Percentiles rank a stretch among this genome's conserved stretches.
phyloP scores from a whole-genome alignment of 176 grass and related monocot species.

The Metroxylon sagu region DNA sequence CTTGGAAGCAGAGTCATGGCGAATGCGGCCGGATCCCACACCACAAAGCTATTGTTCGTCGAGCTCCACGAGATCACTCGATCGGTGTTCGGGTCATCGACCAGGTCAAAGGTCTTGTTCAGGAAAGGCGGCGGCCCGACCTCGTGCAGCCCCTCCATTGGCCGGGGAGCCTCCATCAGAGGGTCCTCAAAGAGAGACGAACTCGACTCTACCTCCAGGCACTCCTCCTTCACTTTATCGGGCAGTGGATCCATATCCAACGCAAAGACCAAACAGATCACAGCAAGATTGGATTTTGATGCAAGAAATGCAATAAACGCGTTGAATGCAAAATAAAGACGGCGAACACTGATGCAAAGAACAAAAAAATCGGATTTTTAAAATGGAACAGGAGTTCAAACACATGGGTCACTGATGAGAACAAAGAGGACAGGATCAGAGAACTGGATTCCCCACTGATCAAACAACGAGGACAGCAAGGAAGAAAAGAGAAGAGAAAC shows the following conservation, averaged over 20 bases:
- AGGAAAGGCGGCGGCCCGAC: slow-evolving; percentile 15
- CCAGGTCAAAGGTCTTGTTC: slow-evolving; percentile 11
- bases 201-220: neutral
- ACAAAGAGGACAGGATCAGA: too few relatives aligned
- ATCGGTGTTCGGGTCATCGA: slow-evolving; percentile 6
- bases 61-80: slow-evolving; percentile 5
- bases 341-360: too few relatives aligned
- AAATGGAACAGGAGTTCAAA: too few relatives aligned
- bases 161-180: neutral
- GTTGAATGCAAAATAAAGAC: too few relatives aligned
- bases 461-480: too few relatives aligned
- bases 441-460: too few relatives aligned
- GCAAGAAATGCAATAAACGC: too few relatives aligned
- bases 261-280: neutral
- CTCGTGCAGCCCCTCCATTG: slow-evolving; percentile 8
- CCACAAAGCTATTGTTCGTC: slow-evolving; percentile 13
- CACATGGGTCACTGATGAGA: too few relatives aligned
- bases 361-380: too few relatives aligned
- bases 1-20: slow-evolving; percentile 3
- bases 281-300: neutral
- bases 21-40: slow-evolving; percentile 5
- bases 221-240: slow-evolving; percentile 8
- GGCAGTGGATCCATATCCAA: slow-evolving; percentile 1
- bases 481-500: too few relatives aligned
- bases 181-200: neutral